phyloP scores from a whole-genome alignment of 2,329 filamentous ascomycete genomes.

The Cercospora zeina region DNA sequence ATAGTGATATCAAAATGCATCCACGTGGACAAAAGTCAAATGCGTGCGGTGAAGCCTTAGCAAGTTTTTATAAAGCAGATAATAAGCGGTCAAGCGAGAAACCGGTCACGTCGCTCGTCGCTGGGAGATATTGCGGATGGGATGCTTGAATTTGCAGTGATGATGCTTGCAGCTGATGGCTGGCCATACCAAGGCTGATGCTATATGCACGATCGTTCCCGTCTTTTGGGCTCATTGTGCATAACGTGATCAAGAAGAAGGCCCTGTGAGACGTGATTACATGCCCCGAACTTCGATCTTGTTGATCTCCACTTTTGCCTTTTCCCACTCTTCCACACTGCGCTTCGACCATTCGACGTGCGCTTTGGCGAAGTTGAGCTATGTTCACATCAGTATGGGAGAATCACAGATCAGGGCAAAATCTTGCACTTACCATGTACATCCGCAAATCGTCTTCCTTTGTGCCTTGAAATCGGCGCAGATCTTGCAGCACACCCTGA shows the following conservation, averaged over 20 bases:
- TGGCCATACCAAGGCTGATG: background rate
- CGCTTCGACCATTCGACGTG: constrained; percentile 94
- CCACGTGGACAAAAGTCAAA: background rate
- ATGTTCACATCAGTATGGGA: constrained; percentile 16
- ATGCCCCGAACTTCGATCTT: constrained; percentile 67
- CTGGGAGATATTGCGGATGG: background rate
- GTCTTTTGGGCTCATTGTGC: background rate
- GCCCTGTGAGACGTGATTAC: background rate
- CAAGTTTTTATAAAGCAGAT: background rate
- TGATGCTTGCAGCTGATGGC: background rate
- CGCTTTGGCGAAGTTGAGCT: constrained; percentile 90
- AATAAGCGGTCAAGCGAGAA: background rate
- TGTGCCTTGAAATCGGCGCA: constrained; percentile 89
- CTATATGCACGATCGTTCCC: background rate
- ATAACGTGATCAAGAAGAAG: background rate
- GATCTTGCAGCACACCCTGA: constrained; percentile 79
- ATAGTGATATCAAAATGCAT: background rate
- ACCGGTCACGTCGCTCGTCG: background rate
- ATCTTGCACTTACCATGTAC: constrained; percentile 78
- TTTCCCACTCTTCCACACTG: constrained; percentile 88
- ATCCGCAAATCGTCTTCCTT: constrained; percentile 92
- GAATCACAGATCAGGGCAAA: background rate
- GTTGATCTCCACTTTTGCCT: constrained; percentile 80
- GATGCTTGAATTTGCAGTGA: background rate
- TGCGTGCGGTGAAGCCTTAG: background rate